phyloP scores from a whole-genome alignment of 768 basidiomycete genomes.

The Vararia minispora region DNA sequence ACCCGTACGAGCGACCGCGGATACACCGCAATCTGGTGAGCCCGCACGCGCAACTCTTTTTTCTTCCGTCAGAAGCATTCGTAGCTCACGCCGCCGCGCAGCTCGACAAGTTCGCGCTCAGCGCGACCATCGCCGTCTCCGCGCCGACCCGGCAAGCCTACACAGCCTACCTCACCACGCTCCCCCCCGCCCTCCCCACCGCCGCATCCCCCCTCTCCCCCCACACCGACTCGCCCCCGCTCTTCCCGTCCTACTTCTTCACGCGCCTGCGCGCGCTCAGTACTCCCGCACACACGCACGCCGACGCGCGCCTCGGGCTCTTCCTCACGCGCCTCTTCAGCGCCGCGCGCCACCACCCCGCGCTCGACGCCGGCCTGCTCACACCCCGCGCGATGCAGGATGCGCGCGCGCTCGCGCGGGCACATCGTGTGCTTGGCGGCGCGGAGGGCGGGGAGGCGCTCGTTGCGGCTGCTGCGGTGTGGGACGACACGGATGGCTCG shows the following conservation, averaged over 20 bases:
- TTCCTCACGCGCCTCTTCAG: conserved; percentile 68
- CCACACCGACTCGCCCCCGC: conserved; percentile 5
- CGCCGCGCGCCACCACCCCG: conserved; percentile 60
- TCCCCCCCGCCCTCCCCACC: conserved; percentile 12
- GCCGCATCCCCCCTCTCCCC: conserved; percentile 19
- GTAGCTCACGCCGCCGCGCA: conserved; percentile 19
- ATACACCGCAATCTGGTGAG: conserved; percentile 59
- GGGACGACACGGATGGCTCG: conserved; percentile 12
- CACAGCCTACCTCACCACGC: conserved; percentile 20
- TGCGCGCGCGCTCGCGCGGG: conserved; percentile 55
- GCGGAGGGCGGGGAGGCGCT: conserved; percentile 54
- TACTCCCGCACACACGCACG: conserved; percentile 7
- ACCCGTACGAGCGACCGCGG: conserved; percentile 51
- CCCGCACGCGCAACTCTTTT: conserved; percentile 20
- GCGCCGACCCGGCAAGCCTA: conserved; percentile 18
- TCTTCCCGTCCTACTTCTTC: conserved; percentile 20
- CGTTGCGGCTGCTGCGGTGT: conserved; percentile 21
- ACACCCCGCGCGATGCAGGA: conserved; percentile 51
- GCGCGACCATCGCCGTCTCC: conserved; percentile 41
- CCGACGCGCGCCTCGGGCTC: conserved; percentile 35
- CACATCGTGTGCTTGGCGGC: conserved; percentile 51
- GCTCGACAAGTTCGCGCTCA: conserved; percentile 77
- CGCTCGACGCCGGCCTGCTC: conserved; percentile 58
- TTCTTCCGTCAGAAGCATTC: not conserved
- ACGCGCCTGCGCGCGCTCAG: conserved; percentile 19